Conservation (phyloP, 306 rosid species). For the Datisca glomerata region DNA sequence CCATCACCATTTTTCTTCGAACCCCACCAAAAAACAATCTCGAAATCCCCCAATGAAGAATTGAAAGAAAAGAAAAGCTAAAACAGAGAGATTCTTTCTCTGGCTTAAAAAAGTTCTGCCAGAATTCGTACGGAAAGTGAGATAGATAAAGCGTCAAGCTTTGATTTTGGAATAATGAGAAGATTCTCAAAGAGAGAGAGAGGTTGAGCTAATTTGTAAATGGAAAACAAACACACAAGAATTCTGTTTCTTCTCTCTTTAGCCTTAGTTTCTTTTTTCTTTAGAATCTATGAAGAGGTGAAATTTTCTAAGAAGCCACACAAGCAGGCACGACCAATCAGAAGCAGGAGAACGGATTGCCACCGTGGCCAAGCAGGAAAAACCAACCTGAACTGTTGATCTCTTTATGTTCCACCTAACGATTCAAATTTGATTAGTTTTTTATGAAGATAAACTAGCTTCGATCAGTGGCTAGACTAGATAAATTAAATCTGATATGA, state of each 20-base stretch:
- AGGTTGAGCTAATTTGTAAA: neutral
- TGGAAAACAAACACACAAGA: slow-evolving; percentile 1
- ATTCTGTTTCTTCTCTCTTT: neutral
- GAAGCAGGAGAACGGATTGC: no score
- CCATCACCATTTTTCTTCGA: slow-evolving; percentile 44
- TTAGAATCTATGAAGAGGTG: no score
- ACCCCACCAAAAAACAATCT: neutral
- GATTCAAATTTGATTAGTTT: no score
- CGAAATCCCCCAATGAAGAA: neutral
- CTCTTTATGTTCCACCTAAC: no score
- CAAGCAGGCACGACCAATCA: no score
- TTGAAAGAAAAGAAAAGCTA: neutral
- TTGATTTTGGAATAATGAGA: neutral
- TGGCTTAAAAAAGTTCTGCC: slow-evolving; percentile 5
- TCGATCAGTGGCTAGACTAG: no score
- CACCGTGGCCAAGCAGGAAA: no score
- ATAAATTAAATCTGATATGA: no score
- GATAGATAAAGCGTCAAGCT: slow-evolving; percentile 2
- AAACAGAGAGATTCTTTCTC: neutral
- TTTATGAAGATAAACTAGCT: no score
- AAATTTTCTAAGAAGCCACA: no score
- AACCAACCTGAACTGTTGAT: no score
- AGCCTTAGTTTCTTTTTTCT: neutral
- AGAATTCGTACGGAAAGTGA: neutral
- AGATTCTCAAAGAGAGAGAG: neutral